phyloP scores from a whole-genome alignment of 495 filamentous ascomycete genomes.

The Aeminium ludgeri region DNA sequence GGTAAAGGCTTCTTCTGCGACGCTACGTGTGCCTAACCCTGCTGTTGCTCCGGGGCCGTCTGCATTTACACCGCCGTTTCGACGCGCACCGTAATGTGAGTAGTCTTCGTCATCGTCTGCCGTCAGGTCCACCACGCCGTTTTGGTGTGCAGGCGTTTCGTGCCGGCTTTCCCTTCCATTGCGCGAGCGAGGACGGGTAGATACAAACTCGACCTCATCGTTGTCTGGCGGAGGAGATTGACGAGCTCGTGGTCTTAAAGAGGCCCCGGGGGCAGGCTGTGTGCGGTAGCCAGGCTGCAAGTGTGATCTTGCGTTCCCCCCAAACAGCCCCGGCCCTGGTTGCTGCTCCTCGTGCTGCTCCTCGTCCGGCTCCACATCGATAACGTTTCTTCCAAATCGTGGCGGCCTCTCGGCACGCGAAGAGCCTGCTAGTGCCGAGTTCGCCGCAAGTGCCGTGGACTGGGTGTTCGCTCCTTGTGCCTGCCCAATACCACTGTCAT shows the following conservation, averaged over 20 bases:
- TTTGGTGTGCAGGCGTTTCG: not conserved
- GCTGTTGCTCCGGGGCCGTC: slow-evolving; percentile 1
- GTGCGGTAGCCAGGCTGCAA: not conserved
- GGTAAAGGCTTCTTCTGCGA: not conserved
- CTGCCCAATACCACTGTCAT: slow-evolving; percentile 3
- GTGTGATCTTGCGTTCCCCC: too few species aligned
- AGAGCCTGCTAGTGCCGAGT: not conserved
- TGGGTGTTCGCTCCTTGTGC: not conserved
- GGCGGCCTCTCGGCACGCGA: slow-evolving; percentile 10
- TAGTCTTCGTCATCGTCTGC: slow-evolving; percentile 12
- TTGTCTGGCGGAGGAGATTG: slow-evolving; percentile 1
- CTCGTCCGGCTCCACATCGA: slow-evolving; percentile 1
- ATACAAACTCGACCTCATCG: slow-evolving; percentile 12
- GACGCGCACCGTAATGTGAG: too few species aligned
- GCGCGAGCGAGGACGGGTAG: slow-evolving; percentile 6
- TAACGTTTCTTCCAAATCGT: slow-evolving; percentile 14
- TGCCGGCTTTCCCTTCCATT: not conserved
- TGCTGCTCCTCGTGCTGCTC: too few species aligned
- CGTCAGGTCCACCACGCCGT: slow-evolving; percentile 13
- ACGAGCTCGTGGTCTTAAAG: slow-evolving; percentile 4
- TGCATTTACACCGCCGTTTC: slow-evolving; percentile 3
- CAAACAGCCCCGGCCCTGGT: too few species aligned
- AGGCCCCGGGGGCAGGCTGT: not conserved
- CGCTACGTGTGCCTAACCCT: slow-evolving; percentile 5
- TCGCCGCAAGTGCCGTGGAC: not conserved